Conservation (phyloP, 139 green algal species). For the Microglena sp. region DNA sequence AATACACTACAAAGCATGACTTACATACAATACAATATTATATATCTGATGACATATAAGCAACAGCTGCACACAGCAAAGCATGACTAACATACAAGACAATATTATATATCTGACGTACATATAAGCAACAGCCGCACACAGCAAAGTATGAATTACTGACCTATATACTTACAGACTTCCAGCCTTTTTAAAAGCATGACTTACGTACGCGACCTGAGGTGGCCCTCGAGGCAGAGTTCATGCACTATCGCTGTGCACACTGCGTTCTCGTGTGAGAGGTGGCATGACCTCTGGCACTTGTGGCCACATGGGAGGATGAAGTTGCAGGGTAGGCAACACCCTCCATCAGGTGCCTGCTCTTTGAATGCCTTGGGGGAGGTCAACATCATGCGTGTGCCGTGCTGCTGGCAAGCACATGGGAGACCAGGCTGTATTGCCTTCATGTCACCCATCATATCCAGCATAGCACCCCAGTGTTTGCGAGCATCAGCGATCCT, state of each 20-base stretch:
- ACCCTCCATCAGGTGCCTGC: conserved; percentile 40
- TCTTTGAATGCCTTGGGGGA: conserved; percentile 21
- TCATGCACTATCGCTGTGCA: conserved; percentile 27
- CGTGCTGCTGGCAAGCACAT: conserved; percentile 42
- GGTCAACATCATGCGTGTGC: not conserved
- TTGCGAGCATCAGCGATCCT: conserved; percentile 15
- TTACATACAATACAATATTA: too few species aligned
- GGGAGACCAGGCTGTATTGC: conserved; percentile 27
- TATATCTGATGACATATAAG: too few species aligned
- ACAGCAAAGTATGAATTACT: too few species aligned
- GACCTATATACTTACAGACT: too few species aligned
- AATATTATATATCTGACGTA: too few species aligned
- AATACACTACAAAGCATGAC: too few species aligned
- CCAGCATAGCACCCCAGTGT: conserved; percentile 24
- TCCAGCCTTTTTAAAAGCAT: too few species aligned
- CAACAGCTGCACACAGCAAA: too few species aligned
- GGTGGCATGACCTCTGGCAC: conserved; percentile 38
- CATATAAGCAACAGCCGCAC: too few species aligned
- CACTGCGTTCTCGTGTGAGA: conserved; percentile 14
- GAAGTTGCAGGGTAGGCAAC: conserved; percentile 31
- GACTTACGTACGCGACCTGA: conserved; percentile 12
- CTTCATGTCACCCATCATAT: conserved; percentile 13
- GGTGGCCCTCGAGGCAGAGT: conserved; percentile 21
- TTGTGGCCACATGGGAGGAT: conserved; percentile 46
- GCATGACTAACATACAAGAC: too few species aligned